phyloP scores from a whole-genome alignment of 257 asterid species.

The Forsythia suspensa region DNA sequence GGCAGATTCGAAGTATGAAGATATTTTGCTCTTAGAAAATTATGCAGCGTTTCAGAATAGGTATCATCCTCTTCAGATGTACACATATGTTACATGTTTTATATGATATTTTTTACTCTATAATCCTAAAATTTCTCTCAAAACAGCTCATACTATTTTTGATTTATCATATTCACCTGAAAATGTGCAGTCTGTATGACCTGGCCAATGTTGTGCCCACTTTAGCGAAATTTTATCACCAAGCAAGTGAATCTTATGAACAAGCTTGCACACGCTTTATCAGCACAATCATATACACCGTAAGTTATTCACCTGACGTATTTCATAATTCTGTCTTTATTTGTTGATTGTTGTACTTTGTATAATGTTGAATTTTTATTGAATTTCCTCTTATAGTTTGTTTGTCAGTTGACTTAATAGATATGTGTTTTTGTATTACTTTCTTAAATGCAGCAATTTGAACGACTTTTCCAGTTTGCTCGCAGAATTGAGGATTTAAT shows the following conservation, averaged over 20 bases:
- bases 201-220: slow-evolving; percentile 96
- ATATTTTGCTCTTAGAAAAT: slow-evolving; percentile 86
- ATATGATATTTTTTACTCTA: neutral
- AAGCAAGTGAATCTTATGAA: slow-evolving; percentile 97
- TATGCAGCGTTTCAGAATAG: slow-evolving; percentile 98
- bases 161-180: slow-evolving; percentile 23
- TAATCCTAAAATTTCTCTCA: neutral
- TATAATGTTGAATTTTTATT: neutral
- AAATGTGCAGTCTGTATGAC: slow-evolving; percentile 77
- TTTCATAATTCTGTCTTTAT: neutral
- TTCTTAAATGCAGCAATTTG: slow-evolving; percentile 78
- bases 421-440: slow-evolving; percentile 10
- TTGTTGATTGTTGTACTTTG: slow-evolving; percentile 14
- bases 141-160: slow-evolving; percentile 2
- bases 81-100: neutral
- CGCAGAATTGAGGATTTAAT: slow-evolving; percentile 87
- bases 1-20: slow-evolving; percentile 77
- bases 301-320: slow-evolving; percentile 39
- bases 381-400: slow-evolving; percentile 10
- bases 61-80: slow-evolving; percentile 39
- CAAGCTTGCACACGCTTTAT: slow-evolving; percentile 86
- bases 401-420: slow-evolving; percentile 9
- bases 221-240: slow-evolving; percentile 94
- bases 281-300: slow-evolving; percentile 79
- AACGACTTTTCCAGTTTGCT: slow-evolving; percentile 87